Conservation (phyloP, 768 basidiomycete species). For the Lepiota brunneoincarnata region DNA sequence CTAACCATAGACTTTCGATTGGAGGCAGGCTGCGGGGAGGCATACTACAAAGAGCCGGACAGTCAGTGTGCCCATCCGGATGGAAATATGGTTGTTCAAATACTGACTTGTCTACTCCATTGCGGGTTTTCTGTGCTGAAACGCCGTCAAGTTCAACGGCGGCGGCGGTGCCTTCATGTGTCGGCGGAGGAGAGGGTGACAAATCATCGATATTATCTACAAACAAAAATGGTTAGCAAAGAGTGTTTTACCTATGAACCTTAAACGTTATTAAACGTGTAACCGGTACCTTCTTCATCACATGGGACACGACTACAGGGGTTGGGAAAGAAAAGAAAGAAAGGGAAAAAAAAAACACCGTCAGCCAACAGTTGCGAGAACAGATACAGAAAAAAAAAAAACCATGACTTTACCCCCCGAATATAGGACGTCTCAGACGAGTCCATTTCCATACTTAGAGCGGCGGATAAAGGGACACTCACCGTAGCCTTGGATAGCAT, state of each 20-base stretch:
- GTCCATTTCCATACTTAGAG: neutral
- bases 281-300: conserved; percentile 2
- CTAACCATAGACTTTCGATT: conserved; percentile 2
- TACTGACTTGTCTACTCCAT: neutral
- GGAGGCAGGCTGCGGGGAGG: neutral
- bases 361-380: conserved; percentile 1
- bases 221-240: conserved; percentile 10
- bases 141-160: neutral
- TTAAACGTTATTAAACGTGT: neutral
- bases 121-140: neutral
- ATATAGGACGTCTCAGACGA: neutral
- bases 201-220: conserved; percentile 1
- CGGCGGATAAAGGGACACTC: conserved; percentile 1
- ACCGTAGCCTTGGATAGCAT: conserved; percentile 7
- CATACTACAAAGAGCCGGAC: neutral
- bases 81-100: neutral
- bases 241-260: conserved; percentile 5
- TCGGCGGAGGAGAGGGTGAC: conserved; percentile 7
- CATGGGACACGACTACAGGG: neutral
- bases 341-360: neutral
- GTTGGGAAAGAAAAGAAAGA: too few relatives aligned
- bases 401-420: neutral
- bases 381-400: neutral
- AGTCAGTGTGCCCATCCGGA: neutral
- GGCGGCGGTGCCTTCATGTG: conserved; percentile 1